Conservation (phyloP, 805 yeast genomes). For the Candida sakaeoensis region DNA sequence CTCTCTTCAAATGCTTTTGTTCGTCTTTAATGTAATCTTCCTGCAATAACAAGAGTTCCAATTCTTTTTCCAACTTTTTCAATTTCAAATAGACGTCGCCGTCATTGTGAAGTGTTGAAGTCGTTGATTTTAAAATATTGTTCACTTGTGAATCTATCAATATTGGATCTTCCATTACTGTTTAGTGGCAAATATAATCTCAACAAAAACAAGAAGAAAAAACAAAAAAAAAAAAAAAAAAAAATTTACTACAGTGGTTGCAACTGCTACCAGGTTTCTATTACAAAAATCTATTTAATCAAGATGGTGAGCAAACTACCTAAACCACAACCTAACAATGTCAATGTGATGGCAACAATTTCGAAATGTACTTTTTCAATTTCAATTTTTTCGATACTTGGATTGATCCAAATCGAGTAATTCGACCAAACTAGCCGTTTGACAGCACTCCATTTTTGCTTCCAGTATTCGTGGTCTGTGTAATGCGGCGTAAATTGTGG, state of each 20-base stretch:
- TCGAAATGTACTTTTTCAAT: constrained; percentile 23
- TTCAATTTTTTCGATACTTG: constrained; percentile 13
- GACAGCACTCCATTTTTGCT: constrained; percentile 16
- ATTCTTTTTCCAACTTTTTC: constrained; percentile 86
- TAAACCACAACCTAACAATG: constrained; percentile 16
- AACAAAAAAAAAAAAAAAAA: constrained; percentile 1
- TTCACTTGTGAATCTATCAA: constrained; percentile 19
- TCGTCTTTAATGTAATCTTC: constrained; percentile 98
- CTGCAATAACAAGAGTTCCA: constrained; percentile 78
- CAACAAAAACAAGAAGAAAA: constrained; percentile 2
- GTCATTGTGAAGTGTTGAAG: constrained; percentile 17
- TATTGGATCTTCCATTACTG: constrained; percentile 35
- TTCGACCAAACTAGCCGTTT: constrained; percentile 12
- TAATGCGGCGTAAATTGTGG: too few relatives aligned
- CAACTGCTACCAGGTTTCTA: constrained; percentile 5
- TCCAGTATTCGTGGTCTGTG: background rate
- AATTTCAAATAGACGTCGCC: constrained; percentile 77
- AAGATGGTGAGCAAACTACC: constrained; percentile 19
- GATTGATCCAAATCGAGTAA: constrained; percentile 15
- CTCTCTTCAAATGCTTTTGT: constrained; percentile 93
- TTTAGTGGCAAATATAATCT: constrained; percentile 8
- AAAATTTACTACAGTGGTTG: background rate
- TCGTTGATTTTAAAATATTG: constrained; percentile 9
- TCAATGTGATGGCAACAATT: constrained; percentile 12
- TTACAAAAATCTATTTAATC: constrained; percentile 12